Evolutionary conservation across 306 rosid species (phyloP).

Genomic region (Inga laurina): DNA sequence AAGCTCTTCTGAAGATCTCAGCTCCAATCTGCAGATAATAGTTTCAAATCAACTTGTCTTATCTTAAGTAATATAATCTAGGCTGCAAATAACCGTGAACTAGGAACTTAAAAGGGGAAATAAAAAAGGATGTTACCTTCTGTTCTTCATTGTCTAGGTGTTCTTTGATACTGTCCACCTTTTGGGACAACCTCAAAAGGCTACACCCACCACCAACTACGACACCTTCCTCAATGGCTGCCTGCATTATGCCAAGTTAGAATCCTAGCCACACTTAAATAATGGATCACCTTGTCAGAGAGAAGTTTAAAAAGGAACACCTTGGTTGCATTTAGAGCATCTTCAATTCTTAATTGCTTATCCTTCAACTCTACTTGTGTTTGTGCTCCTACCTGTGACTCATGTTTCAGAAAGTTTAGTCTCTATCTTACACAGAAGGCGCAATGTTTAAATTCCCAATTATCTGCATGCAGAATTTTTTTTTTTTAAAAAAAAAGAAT

Average conservation of each 20-base stretch:
- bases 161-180: constrained; percentile 68
- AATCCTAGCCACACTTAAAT: constrained; percentile 8
- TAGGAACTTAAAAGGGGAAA: not conserved
- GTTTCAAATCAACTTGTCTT: constrained; percentile 7
- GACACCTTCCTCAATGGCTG: constrained; percentile 95
- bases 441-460: constrained; percentile 18
- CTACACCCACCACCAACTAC: constrained; percentile 97
- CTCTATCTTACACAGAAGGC: constrained; percentile 24
- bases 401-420: constrained; percentile 25
- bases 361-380: constrained; percentile 94
- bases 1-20: constrained; percentile 79
- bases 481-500: not conserved
- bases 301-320: constrained; percentile 39
- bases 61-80: constrained; percentile 16
- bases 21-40: constrained; percentile 77
- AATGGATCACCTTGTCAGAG: constrained; percentile 20
- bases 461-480: constrained; percentile 4
- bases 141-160: constrained; percentile 85
- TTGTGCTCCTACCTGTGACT: constrained; percentile 89
- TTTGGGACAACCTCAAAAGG: constrained; percentile 79
- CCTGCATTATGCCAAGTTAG: constrained; percentile 50
- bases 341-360: constrained; percentile 85
- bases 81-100: not conserved
- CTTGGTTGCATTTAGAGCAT: constrained; percentile 92
- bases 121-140: constrained; percentile 45